These are phyloP conservation scores for Candida awuae DNA, from an alignment of 805 yeast species.

Conservation along the genomic window DNA sequence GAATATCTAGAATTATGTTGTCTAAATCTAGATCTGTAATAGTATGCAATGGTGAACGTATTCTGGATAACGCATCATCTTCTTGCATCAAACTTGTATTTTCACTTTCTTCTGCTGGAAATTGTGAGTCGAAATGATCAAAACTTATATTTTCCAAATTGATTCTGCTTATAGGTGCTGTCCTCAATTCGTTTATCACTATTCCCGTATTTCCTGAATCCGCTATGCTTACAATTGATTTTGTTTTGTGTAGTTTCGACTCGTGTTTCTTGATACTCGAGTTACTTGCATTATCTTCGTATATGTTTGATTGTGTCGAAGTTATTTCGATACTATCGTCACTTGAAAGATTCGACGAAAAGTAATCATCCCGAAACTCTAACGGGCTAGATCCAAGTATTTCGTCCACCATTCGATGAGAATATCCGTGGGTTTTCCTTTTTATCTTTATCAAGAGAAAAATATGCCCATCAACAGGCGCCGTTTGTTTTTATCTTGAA, in stretches of 20 bases:
- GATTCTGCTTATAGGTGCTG: constrained; percentile 8
- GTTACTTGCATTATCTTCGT: not conserved
- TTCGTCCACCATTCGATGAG: not conserved
- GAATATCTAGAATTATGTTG: no score
- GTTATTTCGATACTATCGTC: no score
- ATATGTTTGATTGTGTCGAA: no score
- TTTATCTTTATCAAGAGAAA: no score
- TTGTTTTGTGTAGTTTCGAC: constrained; percentile 1
- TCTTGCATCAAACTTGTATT: not conserved
- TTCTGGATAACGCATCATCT: constrained; percentile 7
- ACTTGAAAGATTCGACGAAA: constrained; percentile 3
- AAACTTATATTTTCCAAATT: constrained; percentile 10
- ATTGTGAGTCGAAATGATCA: no score
- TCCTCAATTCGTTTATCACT: constrained; percentile 8
- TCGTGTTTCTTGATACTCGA: not conserved
- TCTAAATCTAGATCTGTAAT: no score
- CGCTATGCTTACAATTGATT: constrained; percentile 3
- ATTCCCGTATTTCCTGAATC: constrained; percentile 5
- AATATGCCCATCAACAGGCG: no score
- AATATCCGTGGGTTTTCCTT: no score
- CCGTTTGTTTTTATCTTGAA: no score
- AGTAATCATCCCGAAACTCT: constrained; percentile 8
- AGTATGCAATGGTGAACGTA: constrained; percentile 1
- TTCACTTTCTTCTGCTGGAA: not conserved
- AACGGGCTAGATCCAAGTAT: constrained; percentile 4